These are phyloP conservation scores for Penicillium hesseltinei DNA, from an alignment of 2,329 filamentous ascomycete genomes.

Conservation along the genomic window DNA sequence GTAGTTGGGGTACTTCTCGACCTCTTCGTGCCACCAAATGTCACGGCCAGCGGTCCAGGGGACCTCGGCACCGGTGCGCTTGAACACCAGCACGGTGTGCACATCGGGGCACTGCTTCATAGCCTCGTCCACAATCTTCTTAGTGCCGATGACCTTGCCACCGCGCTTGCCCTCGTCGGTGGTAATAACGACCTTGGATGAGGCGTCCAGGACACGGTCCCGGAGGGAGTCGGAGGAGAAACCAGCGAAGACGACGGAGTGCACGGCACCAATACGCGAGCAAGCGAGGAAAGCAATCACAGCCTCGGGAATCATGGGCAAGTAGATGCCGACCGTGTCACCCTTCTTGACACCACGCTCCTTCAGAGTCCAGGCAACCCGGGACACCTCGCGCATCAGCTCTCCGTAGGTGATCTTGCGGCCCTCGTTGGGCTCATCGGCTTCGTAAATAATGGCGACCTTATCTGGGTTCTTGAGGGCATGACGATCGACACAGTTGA, in stretches of 20 bases:
- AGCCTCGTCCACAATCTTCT: constrained; percentile 98
- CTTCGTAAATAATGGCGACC: constrained; percentile 97
- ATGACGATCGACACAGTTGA: constrained; percentile 96
- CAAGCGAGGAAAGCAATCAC: constrained; percentile 88
- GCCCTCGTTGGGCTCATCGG: constrained; percentile 83
- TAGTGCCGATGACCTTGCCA: constrained; percentile 94
- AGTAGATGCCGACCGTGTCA: constrained; percentile 93
- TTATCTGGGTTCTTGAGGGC: constrained; percentile 92
- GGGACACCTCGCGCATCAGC: constrained; percentile 87
- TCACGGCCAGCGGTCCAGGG: constrained; percentile 88
- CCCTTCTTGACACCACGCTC: constrained; percentile 96
- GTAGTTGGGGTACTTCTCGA: constrained; percentile 94
- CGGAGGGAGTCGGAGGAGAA: constrained; percentile 96
- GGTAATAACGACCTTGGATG: constrained; percentile 92
- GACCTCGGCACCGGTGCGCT: constrained; percentile 89
- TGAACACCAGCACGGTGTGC: constrained; percentile 81
- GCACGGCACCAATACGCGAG: constrained; percentile 86
- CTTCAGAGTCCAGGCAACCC: constrained; percentile 82
- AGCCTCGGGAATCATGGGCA: constrained; percentile 98
- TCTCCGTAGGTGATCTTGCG: constrained; percentile 90
- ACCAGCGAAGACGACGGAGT: constrained; percentile 96
- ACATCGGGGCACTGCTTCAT: constrained; percentile 94
- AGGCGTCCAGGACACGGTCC: constrained; percentile 87
- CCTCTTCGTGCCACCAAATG: constrained; percentile 98
- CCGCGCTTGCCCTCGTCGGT: constrained; percentile 97